Evolutionary conservation across 1,284 basidiomycete species (phyloP), one percentile per base, ranked within the genome.

Genomic region (Naganishia cerealis): DNA sequence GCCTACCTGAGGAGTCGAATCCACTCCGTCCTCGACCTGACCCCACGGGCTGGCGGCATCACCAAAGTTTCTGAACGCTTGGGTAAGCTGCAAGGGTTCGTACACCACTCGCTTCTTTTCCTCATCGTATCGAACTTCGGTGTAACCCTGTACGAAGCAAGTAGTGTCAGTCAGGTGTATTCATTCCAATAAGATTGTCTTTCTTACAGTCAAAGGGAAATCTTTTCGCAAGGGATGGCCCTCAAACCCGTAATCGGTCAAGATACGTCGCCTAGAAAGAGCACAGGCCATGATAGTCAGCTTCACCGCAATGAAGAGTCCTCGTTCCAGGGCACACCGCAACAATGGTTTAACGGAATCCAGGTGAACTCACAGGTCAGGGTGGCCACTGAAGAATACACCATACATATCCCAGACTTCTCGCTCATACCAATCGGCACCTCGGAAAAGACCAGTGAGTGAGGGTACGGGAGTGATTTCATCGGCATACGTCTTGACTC

Each of bases 211-310:
- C 72, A 99, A 82, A 21, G 94, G 95, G 86, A 98, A 99, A 80
- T 99, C 95, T 81, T 99, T 99, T 73, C 96, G 87, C 69, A 99
- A 82, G 15, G 95, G 95, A 80, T 99, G 94, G 33, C 96, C 96
- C 82, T 99, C 96, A 79, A 99, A 99, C 65, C 93, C 95, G 80
- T 99, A 99, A 81, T 99, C 96, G 59, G 96, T 99, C 75, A 99
- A 84, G 80, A 99, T 95, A 69, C 96, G 89, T 72, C 95, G 91
- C 52, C 91, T 94, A 68, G 26, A 24, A 33, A 8, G 24, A 42
- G 15, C n/a, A 15, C 18, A 48, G 29, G 29, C 29, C 29, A 33
- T 33, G 29, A 43, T 21, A 16, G 54, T 66, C 40, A 57, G 54
- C 26, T 38, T 56, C 15, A 4, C 39, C 54, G 29, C 54, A n/a